These are phyloP conservation scores for Rhododendron griersonianum DNA, from an alignment of 148 eudicot genomes.

Conservation along the genomic window DNA sequence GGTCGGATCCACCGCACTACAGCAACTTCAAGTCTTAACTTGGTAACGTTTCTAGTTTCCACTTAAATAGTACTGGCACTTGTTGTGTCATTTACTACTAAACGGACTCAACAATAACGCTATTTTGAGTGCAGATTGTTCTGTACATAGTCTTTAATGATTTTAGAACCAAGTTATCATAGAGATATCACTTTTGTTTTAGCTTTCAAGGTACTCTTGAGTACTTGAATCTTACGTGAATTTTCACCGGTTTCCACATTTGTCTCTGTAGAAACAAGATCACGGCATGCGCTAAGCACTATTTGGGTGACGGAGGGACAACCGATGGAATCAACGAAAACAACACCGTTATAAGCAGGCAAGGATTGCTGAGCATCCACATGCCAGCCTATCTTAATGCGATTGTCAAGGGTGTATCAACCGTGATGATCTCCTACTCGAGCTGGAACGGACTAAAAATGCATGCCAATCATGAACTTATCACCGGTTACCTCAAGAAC, in stretches of 20 bases:
- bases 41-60: too few species aligned
- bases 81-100: too few species aligned
- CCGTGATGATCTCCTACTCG: slow-evolving; percentile 64
- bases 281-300: slow-evolving; percentile 42
- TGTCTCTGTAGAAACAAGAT: not conserved
- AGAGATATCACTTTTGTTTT: not conserved
- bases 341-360: slow-evolving; percentile 41
- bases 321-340: slow-evolving; percentile 59
- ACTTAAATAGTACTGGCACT: too few species aligned
- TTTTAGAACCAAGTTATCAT: too few species aligned
- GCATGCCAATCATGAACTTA: slow-evolving; percentile 23
- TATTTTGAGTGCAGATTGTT: too few species aligned
- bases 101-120: too few species aligned
- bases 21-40: too few species aligned
- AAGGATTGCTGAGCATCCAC: slow-evolving; percentile 48
- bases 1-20: too few species aligned
- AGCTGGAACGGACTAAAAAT: slow-evolving; percentile 24
- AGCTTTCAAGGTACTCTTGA: not conserved
- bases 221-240: not conserved
- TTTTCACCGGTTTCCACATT: not conserved
- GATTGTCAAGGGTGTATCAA: slow-evolving; percentile 54
- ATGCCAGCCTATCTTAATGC: slow-evolving; percentile 72
- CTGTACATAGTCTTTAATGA: too few species aligned
- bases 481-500: slow-evolving; percentile 23
- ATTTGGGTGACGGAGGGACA: slow-evolving; percentile 75